Evolutionary conservation across 2,329 filamentous ascomycete species (phyloP), one percentile per base, ranked within the genome.

Genomic region (Colletotrichum neosansevieriae): DNA sequence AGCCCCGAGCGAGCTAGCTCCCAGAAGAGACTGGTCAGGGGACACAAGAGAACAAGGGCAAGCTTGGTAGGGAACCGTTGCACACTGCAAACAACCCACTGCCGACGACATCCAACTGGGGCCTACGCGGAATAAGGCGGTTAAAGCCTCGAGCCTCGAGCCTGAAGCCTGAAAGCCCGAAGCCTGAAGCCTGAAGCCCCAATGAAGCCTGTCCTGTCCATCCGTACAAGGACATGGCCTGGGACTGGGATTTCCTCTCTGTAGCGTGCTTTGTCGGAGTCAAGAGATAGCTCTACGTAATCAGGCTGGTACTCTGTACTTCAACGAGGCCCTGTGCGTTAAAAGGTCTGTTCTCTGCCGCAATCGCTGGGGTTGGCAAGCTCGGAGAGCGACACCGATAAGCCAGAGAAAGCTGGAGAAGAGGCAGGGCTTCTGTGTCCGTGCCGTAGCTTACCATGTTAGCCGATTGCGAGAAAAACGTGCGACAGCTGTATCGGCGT

Each of bases 401-500:
- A 24, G 42, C 19, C 49, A 51, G 13, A 54, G 34, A 47, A 44
- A 49, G 13, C 44, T 34, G 12, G 34, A 29, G 3, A 6, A 32
- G 15, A 40, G 6, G 15, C 10, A 54, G 40, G 50, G 59, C 65
- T 59, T 32, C 10, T 58, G 24, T 24, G 65, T 68, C 53, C 34
- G 65, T 64, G 65, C 65, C 47, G 60, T 60, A 56, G 54, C 54
- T 69, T 38, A 54, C 59, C 65, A 34, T 42, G 29, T 58, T 66
- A 49, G 34, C 36, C 62, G 66, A 66, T 68, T 34, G 61, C 56
- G 42, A 69, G 32, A 65, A 56, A 60, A 61, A 66, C 61, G 56
- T 68, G 66, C 66, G 54, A 54, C 66, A 65, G 32, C 61, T 69
- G 66, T 69, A 69, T 69, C 61, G 62, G 62, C 24, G 56, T 66